Percentiles rank a stretch among this genome's conserved stretches.
Evolutionary conservation across 2,329 filamentous ascomycete genomes (phyloP).

Genomic region (Sarocladium kiliense): DNA sequence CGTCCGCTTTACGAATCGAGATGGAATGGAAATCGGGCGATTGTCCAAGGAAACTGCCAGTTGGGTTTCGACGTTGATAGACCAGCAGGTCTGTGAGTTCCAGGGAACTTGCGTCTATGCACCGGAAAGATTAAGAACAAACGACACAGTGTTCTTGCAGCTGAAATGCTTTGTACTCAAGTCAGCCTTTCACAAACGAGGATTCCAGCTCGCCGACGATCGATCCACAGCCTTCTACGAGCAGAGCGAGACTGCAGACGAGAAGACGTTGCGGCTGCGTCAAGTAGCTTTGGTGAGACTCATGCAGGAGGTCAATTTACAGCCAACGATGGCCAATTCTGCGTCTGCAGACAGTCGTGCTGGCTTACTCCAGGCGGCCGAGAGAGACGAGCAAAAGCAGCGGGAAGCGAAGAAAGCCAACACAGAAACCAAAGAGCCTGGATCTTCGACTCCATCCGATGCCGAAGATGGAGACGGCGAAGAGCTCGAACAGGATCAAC

Average conservation of each 20-base stretch:
- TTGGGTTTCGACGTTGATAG: slow-evolving; percentile 89
- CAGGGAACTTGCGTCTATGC: slow-evolving; percentile 86
- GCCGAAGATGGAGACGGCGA: slow-evolving; percentile 81
- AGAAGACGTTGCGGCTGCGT: slow-evolving; percentile 74
- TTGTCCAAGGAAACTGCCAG: slow-evolving; percentile 80
- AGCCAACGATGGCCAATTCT: slow-evolving; percentile 69
- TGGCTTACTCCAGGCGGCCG: slow-evolving; percentile 78
- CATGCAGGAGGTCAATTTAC: slow-evolving; percentile 81
- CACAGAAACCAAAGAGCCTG: slow-evolving; percentile 22
- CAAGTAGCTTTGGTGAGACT: slow-evolving; percentile 86
- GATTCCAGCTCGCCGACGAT: slow-evolving; percentile 61
- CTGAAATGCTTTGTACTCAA: slow-evolving; percentile 71
- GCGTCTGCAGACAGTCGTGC: slow-evolving; percentile 78
- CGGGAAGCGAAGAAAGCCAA: slow-evolving; percentile 41
- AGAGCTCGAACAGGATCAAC: slow-evolving; percentile 90
- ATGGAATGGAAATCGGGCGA: slow-evolving; percentile 78
- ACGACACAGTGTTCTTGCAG: slow-evolving; percentile 92
- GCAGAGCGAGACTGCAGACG: slow-evolving; percentile 78
- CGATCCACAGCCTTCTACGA: slow-evolving; percentile 72
- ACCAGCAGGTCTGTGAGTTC: slow-evolving; percentile 83
- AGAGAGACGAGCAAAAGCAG: slow-evolving; percentile 74
- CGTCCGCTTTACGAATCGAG: slow-evolving; percentile 80
- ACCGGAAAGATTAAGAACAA: slow-evolving; percentile 77
- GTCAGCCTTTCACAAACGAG: slow-evolving; percentile 62
- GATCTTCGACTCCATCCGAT: slow-evolving; percentile 56